These are phyloP conservation scores for Butyriboletus loyo DNA, from an alignment of 768 basidiomycete species.

Conservation along the genomic window DNA sequence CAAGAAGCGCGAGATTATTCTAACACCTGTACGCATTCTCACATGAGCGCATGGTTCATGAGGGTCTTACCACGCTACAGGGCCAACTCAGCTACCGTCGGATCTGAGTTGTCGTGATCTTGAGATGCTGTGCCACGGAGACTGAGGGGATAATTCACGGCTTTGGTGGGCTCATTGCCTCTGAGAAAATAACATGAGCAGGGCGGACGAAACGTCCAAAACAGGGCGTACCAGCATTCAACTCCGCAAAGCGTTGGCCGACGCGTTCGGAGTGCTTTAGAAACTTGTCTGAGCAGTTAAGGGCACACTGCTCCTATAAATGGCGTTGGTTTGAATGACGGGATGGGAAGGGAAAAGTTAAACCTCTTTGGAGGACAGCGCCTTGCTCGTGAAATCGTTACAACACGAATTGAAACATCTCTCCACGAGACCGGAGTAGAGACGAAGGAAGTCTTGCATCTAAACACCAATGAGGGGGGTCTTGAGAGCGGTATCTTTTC, in stretches of 20 bases:
- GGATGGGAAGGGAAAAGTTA: slow-evolving; percentile 1
- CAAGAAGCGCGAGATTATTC: slow-evolving; percentile 10
- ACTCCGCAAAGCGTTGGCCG: slow-evolving; percentile 87
- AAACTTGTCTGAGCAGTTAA: slow-evolving; percentile 97
- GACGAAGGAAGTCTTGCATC: slow-evolving; percentile 98
- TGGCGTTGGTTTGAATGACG: slow-evolving; percentile 5
- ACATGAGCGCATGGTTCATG: slow-evolving; percentile 10
- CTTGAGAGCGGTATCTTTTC: slow-evolving; percentile 11
- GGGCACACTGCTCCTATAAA: slow-evolving; percentile 80
- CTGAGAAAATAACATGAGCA: slow-evolving; percentile 15
- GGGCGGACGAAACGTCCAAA: neutral
- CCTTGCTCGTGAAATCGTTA: slow-evolving; percentile 96
- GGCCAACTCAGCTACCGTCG: slow-evolving; percentile 4
- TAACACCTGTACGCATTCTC: slow-evolving; percentile 18
- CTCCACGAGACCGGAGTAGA: slow-evolving; percentile 94
- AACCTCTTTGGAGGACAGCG: slow-evolving; percentile 91
- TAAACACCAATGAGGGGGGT: slow-evolving; percentile 31
- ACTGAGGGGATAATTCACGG: slow-evolving; percentile 18
- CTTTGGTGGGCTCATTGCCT: slow-evolving; percentile 32
- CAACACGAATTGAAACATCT: slow-evolving; percentile 94
- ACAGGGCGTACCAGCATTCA: slow-evolving; percentile 74
- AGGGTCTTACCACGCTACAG: slow-evolving; percentile 11
- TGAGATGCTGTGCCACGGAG: neutral
- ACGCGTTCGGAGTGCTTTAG: slow-evolving; percentile 94
- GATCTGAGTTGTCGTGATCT: neutral